A percentile compares a stretch with the other conserved stretches of the same genome.
Evolutionary conservation across 306 rosid genomes (phyloP).

Genomic region (Rosa multiflora): DNA sequence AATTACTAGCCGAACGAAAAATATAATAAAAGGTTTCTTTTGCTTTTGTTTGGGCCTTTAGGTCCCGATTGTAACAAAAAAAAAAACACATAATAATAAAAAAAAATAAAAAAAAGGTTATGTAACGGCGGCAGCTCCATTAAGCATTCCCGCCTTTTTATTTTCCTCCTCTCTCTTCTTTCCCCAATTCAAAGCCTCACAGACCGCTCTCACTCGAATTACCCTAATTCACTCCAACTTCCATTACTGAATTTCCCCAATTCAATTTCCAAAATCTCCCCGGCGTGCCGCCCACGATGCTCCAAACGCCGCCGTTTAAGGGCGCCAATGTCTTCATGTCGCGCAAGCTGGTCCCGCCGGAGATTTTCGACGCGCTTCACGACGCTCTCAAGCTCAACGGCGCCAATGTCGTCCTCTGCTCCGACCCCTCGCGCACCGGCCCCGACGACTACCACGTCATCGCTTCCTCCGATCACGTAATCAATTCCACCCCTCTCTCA

Average conservation of each 20-base stretch:
- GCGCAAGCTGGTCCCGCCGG: slow-evolving; percentile 85
- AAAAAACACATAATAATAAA: too few relatives aligned
- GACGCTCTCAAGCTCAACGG: slow-evolving; percentile 84
- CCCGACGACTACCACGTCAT: slow-evolving; percentile 77
- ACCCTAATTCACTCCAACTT: neutral
- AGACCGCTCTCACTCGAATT: neutral
- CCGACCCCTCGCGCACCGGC: slow-evolving; percentile 78
- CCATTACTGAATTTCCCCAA: neutral
- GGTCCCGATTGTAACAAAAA: too few relatives aligned
- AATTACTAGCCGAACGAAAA: neutral
- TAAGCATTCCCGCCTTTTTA: slow-evolving; percentile 16
- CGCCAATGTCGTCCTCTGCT: slow-evolving; percentile 73
- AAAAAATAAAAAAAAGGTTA: neutral
- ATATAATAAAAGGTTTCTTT: neutral
- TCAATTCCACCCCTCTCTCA: neutral
- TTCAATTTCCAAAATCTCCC: neutral
- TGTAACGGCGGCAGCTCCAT: neutral
- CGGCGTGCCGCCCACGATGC: slow-evolving; percentile 33
- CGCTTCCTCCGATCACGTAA: slow-evolving; percentile 71
- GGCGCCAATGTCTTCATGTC: slow-evolving; percentile 86
- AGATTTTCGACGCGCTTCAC: slow-evolving; percentile 78
- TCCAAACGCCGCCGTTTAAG: slow-evolving; percentile 59
- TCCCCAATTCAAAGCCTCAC: neutral
- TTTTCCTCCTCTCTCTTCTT: neutral
- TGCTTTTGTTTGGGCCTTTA: too few relatives aligned